phyloP scores from a whole-genome alignment of 345 rosid genomes.

The Pugionium cornutum region DNA sequence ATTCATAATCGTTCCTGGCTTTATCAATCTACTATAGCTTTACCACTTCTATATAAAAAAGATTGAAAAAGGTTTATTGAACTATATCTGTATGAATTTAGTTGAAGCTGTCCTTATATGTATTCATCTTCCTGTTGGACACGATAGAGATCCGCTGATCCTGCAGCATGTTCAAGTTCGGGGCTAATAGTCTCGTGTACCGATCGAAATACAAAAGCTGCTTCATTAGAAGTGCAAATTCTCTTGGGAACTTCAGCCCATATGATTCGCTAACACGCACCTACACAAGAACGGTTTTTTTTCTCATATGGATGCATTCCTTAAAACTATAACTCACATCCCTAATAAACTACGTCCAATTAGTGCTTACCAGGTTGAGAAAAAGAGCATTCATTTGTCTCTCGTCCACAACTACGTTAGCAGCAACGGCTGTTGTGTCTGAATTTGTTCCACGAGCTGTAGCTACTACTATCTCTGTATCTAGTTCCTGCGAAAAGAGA shows the following conservation, averaged over 20 bases:
- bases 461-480: slow-evolving; percentile 83
- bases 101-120: slow-evolving; percentile 45
- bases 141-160: slow-evolving; percentile 87
- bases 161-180: slow-evolving; percentile 91
- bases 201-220: slow-evolving; percentile 96
- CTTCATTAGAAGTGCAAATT: slow-evolving; percentile 96
- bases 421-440: slow-evolving; percentile 80
- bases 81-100: slow-evolving; percentile 38
- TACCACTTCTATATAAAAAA: background rate
- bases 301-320: background rate
- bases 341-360: background rate
- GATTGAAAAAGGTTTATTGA: background rate
- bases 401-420: slow-evolving; percentile 81
- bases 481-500: slow-evolving; percentile 66
- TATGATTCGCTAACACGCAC: slow-evolving; percentile 85
- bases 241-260: slow-evolving; percentile 86
- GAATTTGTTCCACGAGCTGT: slow-evolving; percentile 70
- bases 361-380: slow-evolving; percentile 74
- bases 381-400: slow-evolving; percentile 98
- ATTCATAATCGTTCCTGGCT: slow-evolving; percentile 28
- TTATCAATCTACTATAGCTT: slow-evolving; percentile 24
- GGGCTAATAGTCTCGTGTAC: slow-evolving; percentile 87
- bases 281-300: slow-evolving; percentile 42
- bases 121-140: slow-evolving; percentile 60
- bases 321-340: slow-evolving; percentile 2